Conservation (phyloP, 169 alveolate species). For the Eimeria falciformis region DNA sequence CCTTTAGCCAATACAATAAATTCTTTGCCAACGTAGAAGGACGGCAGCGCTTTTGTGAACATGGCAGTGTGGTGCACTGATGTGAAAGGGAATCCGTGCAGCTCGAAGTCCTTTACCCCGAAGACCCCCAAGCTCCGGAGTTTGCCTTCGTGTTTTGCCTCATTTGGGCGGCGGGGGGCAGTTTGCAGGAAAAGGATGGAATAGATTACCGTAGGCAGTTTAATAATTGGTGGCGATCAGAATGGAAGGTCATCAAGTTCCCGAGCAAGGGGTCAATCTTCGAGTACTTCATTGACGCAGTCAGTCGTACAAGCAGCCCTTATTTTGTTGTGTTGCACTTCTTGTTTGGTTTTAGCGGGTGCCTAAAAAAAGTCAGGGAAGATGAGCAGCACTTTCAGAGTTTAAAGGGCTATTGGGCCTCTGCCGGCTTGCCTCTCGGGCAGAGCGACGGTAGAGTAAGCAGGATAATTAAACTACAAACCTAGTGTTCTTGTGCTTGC, state of each 20-base stretch:
- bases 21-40: no score
- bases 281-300: constrained; percentile 94
- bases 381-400: no score
- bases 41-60: no score
- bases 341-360: no score
- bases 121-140: constrained; percentile 88
- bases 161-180: constrained; percentile 96
- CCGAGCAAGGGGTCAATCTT: constrained; percentile 96
- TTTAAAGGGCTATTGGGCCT: no score
- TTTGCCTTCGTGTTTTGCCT: constrained; percentile 94
- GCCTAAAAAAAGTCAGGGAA: no score
- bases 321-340: no score
- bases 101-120: constrained; percentile 86
- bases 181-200: constrained; percentile 96
- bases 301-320: constrained; percentile 71
- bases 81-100: constrained; percentile 7
- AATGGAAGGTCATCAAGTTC: constrained; percentile 96
- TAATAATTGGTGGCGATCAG: constrained; percentile 96
- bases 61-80: no score
- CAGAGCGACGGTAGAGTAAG: no score
- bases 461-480: constrained; percentile 4
- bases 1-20: no score
- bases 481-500: neutral
- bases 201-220: constrained; percentile 94
- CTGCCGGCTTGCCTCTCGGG: no score